A percentile compares a stretch with the other conserved stretches of the same genome.
phyloP scores from a whole-genome alignment of 2,329 filamentous ascomycete species.

The Beauveria bassiana region DNA sequence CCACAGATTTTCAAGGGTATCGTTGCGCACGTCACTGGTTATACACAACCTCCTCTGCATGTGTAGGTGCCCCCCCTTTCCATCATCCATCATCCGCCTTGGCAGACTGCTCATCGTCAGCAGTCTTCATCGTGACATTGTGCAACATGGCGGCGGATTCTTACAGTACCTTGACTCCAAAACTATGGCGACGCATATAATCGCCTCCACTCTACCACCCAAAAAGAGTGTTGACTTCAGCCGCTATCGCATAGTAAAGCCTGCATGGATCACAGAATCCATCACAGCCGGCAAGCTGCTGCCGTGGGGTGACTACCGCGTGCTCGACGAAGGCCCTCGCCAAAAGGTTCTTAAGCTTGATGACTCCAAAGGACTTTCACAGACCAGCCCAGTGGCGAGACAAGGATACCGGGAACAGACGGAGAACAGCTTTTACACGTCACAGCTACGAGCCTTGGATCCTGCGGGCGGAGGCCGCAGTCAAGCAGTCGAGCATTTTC shows the following conservation, averaged over 20 bases:
- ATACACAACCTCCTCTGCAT: conserved; percentile 87
- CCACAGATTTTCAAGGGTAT: conserved; percentile 85
- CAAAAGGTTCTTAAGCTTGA: conserved; percentile 67
- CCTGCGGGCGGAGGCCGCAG: conserved; percentile 21
- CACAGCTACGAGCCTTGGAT: conserved; percentile 48
- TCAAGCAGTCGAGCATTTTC: conserved; percentile 21
- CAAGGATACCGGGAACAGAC: conserved; percentile 74
- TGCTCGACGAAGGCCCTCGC: conserved; percentile 74
- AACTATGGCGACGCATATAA: conserved; percentile 91
- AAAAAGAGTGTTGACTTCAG: conserved; percentile 89
- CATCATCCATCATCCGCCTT: too few species aligned
- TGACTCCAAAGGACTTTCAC: conserved; percentile 57
- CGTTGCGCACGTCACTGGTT: conserved; percentile 88
- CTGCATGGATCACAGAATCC: conserved; percentile 89
- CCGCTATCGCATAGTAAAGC: conserved; percentile 86
- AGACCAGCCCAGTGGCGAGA: conserved; percentile 48
- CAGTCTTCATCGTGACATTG: conserved; percentile 72
- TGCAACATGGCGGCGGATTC: conserved; percentile 89
- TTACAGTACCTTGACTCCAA: conserved; percentile 93
- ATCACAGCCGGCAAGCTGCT: conserved; percentile 72
- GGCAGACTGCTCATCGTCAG: neutral
- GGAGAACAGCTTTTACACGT: conserved; percentile 73
- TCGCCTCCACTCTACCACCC: conserved; percentile 80
- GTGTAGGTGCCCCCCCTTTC: conserved; percentile 38
- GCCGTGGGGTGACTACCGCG: conserved; percentile 78